Evolutionary conservation across 2,329 filamentous ascomycete species (phyloP), one percentile per base, ranked within the genome.

Genomic region (Alternaria postmessia): DNA sequence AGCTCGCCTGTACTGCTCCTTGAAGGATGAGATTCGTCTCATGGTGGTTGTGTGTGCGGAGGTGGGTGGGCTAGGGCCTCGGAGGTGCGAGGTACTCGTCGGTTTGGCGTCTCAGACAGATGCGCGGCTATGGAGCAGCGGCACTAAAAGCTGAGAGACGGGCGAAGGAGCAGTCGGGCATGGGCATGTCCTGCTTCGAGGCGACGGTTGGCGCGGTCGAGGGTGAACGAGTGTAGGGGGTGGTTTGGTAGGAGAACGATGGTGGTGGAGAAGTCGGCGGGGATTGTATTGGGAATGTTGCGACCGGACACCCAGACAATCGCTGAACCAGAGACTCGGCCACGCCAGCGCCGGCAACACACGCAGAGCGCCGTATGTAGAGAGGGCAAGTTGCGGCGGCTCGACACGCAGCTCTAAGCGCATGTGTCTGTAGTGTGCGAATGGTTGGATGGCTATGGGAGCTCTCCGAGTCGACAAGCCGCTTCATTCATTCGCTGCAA

Each of bases 11-110:
- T 71, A 71, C 64, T 74, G 70, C 52, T 71, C 57, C 67, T 78
- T 78, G 72, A 77, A 76, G 47, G 70, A 70, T 18, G 73, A 70
- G 48, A 70, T 59, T 52, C 67, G 66, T 69, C 70, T 72, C 62
- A 71, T 72, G 60, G 73, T 67, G 65, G 57, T 55, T 64, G 71
- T 34, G 51, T 47, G 64, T 51, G 66, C 58, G 65, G 54, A 57
- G 60, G 61, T 63, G 62, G 62, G 43, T 61, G 34, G 43, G 54
- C 47, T 59, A 61, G 61, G 67, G 70, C 67, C 42, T 53, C 59
- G 59, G 62, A 42, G 69, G 68, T 74, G 71, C 54, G 54, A 60
- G 57, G 57, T 56, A 38, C 54, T 66, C 59, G 64, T 67, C 66
- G 65, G 62, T 41, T 59, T 48, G 57, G 66, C 65, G 71, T 75